Conservation (phyloP, 1,284 basidiomycete species). For the Hypsizygus ulmarius region DNA sequence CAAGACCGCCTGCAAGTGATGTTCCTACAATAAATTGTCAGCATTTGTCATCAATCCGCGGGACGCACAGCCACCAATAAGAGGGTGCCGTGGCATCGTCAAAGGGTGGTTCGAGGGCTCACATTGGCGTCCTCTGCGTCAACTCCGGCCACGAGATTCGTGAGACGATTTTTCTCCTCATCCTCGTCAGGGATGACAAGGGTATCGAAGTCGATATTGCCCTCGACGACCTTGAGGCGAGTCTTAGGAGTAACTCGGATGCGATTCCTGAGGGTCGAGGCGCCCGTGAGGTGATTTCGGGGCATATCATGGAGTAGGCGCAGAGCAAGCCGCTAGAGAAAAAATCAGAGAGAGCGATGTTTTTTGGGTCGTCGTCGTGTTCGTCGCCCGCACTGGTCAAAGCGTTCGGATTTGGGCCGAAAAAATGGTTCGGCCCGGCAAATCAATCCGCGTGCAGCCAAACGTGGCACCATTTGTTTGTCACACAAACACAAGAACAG, state of each 20-base stretch:
- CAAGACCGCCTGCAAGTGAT: conserved; percentile 86
- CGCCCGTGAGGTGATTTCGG: conserved; percentile 69
- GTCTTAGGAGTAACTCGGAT: conserved; percentile 91
- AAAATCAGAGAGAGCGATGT: conserved; percentile 26
- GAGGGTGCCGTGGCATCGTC: conserved; percentile 35
- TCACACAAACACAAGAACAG: conserved; percentile 33
- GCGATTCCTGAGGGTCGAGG: conserved; percentile 75
- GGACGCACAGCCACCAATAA: conserved; percentile 45
- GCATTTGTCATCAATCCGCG: conserved; percentile 49
- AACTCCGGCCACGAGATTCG: conserved; percentile 60
- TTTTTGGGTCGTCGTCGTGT: conserved; percentile 29
- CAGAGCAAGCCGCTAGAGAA: conserved; percentile 22
- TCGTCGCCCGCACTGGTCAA: conserved; percentile 40
- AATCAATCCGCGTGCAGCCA: conserved; percentile 32
- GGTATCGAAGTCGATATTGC: conserved; percentile 77
- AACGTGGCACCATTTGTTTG: conserved; percentile 34
- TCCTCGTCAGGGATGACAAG: conserved; percentile 76
- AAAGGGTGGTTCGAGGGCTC: conserved; percentile 40
- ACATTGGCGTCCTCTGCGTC: conserved; percentile 88
- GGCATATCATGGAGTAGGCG: conserved; percentile 70
- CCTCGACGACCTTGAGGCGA: conserved; percentile 78
- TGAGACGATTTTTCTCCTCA: conserved; percentile 68
- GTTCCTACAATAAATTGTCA: conserved; percentile 77
- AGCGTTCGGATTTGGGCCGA: conserved; percentile 46
- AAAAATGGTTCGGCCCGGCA: conserved; percentile 44